A percentile compares a stretch with the other conserved stretches of the same genome.
Evolutionary conservation across 352 stramenopile genomes (phyloP).

Genomic region (Phytopythium vexans): DNA sequence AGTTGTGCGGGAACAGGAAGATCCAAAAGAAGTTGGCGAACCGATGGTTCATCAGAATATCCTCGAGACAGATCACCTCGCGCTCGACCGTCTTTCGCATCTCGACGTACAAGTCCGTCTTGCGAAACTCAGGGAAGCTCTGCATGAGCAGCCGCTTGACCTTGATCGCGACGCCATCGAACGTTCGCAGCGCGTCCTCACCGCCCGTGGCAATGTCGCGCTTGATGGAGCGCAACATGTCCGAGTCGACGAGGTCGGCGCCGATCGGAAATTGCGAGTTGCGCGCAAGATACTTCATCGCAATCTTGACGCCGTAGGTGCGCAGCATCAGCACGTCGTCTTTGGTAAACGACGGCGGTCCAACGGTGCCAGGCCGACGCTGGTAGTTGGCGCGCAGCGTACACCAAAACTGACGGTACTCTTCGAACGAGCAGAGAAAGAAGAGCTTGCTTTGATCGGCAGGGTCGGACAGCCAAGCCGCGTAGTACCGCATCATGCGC

Average conservation of each 20-base stretch:
- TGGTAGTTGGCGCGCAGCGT: slow-evolving; percentile 66
- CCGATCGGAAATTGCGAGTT: slow-evolving; percentile 78
- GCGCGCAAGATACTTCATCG: slow-evolving; percentile 80
- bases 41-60: slow-evolving; percentile 86
- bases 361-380: slow-evolving; percentile 1
- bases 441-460: slow-evolving; percentile 78
- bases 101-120: slow-evolving; percentile 75
- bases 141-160: slow-evolving; percentile 82
- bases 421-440: slow-evolving; percentile 73
- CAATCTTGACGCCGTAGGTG: slow-evolving; percentile 86
- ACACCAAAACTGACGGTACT: slow-evolving; percentile 74
- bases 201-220: slow-evolving; percentile 70
- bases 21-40: slow-evolving; percentile 89
- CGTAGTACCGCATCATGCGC: slow-evolving; percentile 81
- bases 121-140: slow-evolving; percentile 74
- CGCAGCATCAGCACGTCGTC: slow-evolving; percentile 81
- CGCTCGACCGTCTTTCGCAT: slow-evolving; percentile 79
- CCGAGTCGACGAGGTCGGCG: slow-evolving; percentile 43
- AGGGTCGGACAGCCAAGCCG: slow-evolving; percentile 49
- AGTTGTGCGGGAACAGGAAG: slow-evolving; percentile 88
- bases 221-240: slow-evolving; percentile 70
- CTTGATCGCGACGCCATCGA: slow-evolving; percentile 69
- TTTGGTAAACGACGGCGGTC: slow-evolving; percentile 60
- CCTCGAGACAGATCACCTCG: slow-evolving; percentile 78
- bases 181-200: slow-evolving; percentile 78